Evolutionary conservation across 2,329 filamentous ascomycete genomes (phyloP), one percentile per base, ranked within the genome.

Genomic region (Sporothrix dimorphospora): DNA sequence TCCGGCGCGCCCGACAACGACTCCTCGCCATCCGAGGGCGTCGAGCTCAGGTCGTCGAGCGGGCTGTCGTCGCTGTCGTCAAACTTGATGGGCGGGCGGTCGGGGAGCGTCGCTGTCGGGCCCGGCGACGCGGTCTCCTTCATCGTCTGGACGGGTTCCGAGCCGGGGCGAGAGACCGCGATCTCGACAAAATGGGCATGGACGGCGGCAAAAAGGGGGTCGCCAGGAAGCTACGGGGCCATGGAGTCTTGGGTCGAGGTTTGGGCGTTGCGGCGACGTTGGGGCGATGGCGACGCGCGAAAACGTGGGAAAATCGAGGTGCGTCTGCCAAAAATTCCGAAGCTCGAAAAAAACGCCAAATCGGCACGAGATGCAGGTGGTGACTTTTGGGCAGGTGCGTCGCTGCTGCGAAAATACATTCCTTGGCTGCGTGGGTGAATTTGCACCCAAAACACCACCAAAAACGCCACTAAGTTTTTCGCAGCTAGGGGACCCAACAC

Each of bases 61-160:
- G 47, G 66, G 71, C 65, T 65, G 59, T 68, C 72, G 65, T 69
- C 57, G 40, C 69, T 30, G 47, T 47, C 34, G 42, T 70, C 63
- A 45, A 67, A 55, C 27, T 73, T 70, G 73, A 68, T 68, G 59
- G 74, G 72, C 76, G 78, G 75, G 75, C 75, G 73, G 76, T 80
- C 78, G 80, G 80, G 78, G 78, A 40, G 65, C 61, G 72, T 74
- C 69, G 80, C 80, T 78, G 82, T 82, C 79, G 81, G 80, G 78
- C 82, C 81, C 82, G 84, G 82, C 82, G 86, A 88, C 86, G 86
- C 87, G 86, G 82, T 87, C 83, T 84, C 84, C 82, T 85, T 86
- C 87, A 89, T 89, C 84, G 82, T 87, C 83, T 79, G 80, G 77
- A 81, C 74, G 78, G 81, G 76, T 76, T 77, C 77, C 76, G 80